These are phyloP conservation scores for Corynascus novoguineensis DNA, from an alignment of 495 filamentous ascomycete genomes.

Conservation along the genomic window DNA sequence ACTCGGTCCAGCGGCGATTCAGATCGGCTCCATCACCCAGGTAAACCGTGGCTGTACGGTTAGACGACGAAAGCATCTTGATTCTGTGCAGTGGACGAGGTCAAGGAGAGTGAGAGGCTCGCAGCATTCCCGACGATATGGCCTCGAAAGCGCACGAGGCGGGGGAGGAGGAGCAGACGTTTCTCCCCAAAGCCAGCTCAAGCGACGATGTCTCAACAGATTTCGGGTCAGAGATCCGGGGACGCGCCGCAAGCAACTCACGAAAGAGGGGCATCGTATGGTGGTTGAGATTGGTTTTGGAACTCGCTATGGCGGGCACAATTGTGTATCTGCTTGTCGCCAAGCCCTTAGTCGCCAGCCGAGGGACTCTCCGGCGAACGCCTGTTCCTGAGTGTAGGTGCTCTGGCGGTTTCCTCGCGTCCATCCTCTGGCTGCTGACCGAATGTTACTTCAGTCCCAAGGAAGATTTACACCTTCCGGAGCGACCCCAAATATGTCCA, in stretches of 20 bases:
- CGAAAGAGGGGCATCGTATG: not conserved
- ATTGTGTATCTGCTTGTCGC: constrained; percentile 13
- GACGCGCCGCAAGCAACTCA: constrained; percentile 10
- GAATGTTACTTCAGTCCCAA: constrained; percentile 29
- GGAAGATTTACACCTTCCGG: constrained; percentile 39
- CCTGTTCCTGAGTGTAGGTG: constrained; percentile 18
- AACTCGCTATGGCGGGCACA: constrained; percentile 13
- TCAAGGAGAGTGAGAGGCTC: not conserved
- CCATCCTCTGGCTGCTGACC: not conserved
- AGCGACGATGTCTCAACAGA: constrained; percentile 2
- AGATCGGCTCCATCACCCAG: not conserved
- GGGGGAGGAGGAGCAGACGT: constrained; percentile 34
- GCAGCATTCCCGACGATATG: not conserved
- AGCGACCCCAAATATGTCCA: constrained; percentile 35
- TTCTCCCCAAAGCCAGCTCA: constrained; percentile 14
- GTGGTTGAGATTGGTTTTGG: constrained; percentile 22
- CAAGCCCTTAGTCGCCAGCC: constrained; percentile 4
- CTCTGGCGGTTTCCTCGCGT: not conserved
- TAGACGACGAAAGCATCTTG: not conserved
- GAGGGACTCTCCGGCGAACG: constrained; percentile 1
- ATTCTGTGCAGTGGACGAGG: not conserved
- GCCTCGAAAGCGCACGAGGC: not conserved
- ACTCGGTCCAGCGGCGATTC: not conserved
- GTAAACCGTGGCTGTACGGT: not conserved
- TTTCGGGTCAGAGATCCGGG: constrained; percentile 4